Base-by-base conservation (phyloP, 73 alveolate genomes). In the Symbiodinium natans region DNA sequence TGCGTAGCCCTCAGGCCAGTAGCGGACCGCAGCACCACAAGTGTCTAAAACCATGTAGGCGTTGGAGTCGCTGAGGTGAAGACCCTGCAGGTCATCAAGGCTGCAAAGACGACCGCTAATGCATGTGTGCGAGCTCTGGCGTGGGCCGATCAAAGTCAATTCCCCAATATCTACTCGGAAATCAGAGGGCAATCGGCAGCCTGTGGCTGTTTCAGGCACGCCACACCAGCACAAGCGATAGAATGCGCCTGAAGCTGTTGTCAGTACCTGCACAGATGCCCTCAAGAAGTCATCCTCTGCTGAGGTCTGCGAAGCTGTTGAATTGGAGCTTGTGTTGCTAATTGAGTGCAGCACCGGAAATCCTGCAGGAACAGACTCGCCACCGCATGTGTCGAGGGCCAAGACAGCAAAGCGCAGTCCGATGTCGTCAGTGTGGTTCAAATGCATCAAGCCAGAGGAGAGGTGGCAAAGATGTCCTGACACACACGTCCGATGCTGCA, bases 351-450 rank as follows among this genome's bases (percentile, higher is more conserved):
- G 41, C 43, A 34, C 27, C 36, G 85, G 85, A 74, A 74, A 74
- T 23, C 85, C 85, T n/a, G 0, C 23, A 29, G 85, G 85, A 31
- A 34, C 85, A 31, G 36, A 74, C 2, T 21, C 29, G 7, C 41
- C 36, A 74, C 85, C 85, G 36, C 85, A 74, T 21, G 85, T 74
- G 85, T 74, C 85, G 46, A 74, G 0, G 11, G 36, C 42, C 85
- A 74, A 36, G 7, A 74, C 36, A 27, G 41, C 41, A 15, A 21
- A 29, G 85, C 48, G 31, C 46, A 74, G 41, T 52, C 68, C 68
- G 21, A 52, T 27, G 68, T 1, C 1, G 29, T 74, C 85, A 36
- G 43, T 74, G 85, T 13, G 27, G 23, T 74, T 74, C 10, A 34
- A 21, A 63, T 27, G 41, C 41, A n/a, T 17, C 9, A 33, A 21